These are phyloP conservation scores for Dittrichia graveolens DNA, from an alignment of 129 eudicot genomes.

Conservation along the genomic window DNA sequence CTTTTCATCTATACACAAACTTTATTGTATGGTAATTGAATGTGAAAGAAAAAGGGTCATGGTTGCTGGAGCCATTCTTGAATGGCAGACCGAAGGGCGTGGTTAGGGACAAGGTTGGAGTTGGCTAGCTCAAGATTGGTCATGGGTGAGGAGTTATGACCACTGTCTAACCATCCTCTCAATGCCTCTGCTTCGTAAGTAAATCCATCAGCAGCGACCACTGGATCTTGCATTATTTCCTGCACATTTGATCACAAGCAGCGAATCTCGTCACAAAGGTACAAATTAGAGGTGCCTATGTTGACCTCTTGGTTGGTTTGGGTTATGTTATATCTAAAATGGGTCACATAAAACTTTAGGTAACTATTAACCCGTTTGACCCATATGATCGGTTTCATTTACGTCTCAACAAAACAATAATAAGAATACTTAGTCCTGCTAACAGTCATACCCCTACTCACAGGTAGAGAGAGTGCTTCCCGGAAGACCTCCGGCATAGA, in stretches of 20 bases:
- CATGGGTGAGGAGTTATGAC: conserved; percentile 89
- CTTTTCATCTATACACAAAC: background rate
- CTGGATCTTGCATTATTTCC: conserved; percentile 92
- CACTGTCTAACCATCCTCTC: conserved; percentile 85
- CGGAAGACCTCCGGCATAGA: background rate
- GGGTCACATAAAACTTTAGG: background rate
- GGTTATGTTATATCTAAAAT: background rate
- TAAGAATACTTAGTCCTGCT: no score
- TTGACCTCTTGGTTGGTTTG: background rate
- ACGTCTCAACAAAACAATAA: no score
- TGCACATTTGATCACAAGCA: conserved; percentile 28
- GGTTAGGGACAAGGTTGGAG: conserved; percentile 62
- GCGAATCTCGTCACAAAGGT: background rate
- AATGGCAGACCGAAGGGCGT: conserved; percentile 77
- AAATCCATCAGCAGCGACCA: conserved; percentile 84
- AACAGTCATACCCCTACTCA: no score
- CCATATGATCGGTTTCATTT: no score
- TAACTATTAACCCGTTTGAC: no score
- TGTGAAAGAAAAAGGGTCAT: background rate
- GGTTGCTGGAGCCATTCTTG: conserved; percentile 85
- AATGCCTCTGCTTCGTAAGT: conserved; percentile 86
- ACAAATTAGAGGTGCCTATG: background rate
- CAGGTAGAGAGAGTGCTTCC: background rate
- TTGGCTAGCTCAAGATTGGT: conserved; percentile 69
- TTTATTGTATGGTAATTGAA: background rate